These are phyloP conservation scores for Suillus brevipes DNA, from an alignment of 768 basidiomycete genomes.

Conservation along the genomic window DNA sequence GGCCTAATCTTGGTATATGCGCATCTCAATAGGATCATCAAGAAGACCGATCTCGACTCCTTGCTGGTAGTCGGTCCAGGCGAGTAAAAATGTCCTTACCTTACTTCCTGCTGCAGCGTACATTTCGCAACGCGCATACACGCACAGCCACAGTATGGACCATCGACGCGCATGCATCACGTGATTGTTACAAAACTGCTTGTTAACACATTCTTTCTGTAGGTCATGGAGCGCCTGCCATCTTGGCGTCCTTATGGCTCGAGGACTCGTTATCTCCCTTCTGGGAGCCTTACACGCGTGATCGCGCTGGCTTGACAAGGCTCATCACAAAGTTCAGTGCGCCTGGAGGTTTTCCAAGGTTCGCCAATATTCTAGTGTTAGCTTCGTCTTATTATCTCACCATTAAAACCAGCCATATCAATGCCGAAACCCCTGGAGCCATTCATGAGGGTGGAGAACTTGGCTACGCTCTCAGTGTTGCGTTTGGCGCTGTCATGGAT, in stretches of 20 bases:
- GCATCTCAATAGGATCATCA: conserved; percentile 66
- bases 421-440: conserved; percentile 83
- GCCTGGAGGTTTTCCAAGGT: conserved; percentile 84
- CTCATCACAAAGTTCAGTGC: conserved; percentile 76
- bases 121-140: not conserved
- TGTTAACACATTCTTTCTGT: not conserved
- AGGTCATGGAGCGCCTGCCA: conserved; percentile 85
- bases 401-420: conserved; percentile 54
- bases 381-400: not conserved
- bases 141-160: not conserved
- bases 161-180: not conserved
- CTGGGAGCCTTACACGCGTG: conserved; percentile 56
- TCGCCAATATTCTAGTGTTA: conserved; percentile 21
- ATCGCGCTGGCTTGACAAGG: conserved; percentile 57
- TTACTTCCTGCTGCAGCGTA: too few species aligned
- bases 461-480: conserved; percentile 83
- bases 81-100: conserved; percentile 20
- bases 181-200: not conserved
- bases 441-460: conserved; percentile 94
- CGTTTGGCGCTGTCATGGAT: conserved; percentile 91
- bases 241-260: conserved; percentile 84
- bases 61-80: conserved; percentile 84
- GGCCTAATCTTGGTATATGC: conserved; percentile 73
- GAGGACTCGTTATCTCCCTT: conserved; percentile 71
- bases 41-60: conserved; percentile 57